Percentiles rank a stretch among this genome's conserved stretches.
These are phyloP conservation scores for Cicer bijugum DNA, from an alignment of 306 rosid genomes.

Conservation along the genomic window DNA sequence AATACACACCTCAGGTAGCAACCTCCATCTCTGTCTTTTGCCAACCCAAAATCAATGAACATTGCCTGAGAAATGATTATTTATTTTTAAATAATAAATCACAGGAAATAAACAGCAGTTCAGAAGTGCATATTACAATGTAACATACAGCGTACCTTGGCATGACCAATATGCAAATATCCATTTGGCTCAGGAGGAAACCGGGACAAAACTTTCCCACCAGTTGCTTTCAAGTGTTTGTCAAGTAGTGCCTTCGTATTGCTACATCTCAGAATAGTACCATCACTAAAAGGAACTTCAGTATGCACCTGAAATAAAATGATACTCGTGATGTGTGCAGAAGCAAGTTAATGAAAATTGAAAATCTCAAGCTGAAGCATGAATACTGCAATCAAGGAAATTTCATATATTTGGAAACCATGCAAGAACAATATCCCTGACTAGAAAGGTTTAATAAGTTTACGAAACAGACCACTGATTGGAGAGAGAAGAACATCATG, in stretches of 20 bases:
- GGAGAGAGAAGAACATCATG: conserved; percentile 12
- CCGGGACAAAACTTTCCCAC: conserved; percentile 84
- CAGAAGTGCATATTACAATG: conserved; percentile 22
- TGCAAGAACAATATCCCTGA: conserved; percentile 30
- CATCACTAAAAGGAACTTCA: conserved; percentile 82
- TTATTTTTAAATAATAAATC: conserved; percentile 3
- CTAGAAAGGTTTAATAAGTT: neutral
- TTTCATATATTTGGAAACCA: conserved; percentile 31
- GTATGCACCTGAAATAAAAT: conserved; percentile 83
- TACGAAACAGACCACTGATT: neutral
- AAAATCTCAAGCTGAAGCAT: conserved; percentile 14
- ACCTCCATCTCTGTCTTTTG: conserved; percentile 88
- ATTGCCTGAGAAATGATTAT: conserved; percentile 68
- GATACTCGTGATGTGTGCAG: conserved; percentile 30
- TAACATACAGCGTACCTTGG: conserved; percentile 64
- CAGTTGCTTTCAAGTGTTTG: conserved; percentile 70
- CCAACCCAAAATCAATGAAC: conserved; percentile 96
- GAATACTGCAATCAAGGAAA: conserved; percentile 25
- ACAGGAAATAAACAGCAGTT: neutral
- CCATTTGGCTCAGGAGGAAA: conserved; percentile 99
- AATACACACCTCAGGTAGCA: conserved; percentile 81
- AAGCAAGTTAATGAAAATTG: conserved; percentile 8
- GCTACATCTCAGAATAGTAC: conserved; percentile 85
- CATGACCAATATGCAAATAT: conserved; percentile 96
- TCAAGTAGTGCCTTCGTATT: conserved; percentile 80